Base-by-base conservation (phyloP, 1,284 basidiomycete species). In the Cystobasidiaceae sp. region DNA sequence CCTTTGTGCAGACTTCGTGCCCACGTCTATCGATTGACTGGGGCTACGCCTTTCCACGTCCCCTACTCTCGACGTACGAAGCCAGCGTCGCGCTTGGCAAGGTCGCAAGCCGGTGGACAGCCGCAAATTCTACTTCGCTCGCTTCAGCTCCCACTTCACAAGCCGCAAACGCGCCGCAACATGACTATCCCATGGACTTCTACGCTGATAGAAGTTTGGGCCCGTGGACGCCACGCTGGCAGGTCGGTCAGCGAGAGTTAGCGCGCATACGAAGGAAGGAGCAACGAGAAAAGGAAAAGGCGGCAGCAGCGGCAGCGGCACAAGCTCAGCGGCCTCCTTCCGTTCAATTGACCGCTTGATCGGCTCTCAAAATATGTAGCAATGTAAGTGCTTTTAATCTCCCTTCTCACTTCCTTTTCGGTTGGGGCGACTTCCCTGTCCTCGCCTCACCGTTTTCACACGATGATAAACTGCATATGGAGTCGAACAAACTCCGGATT, bases 11-110 rank as follows among this genome's bases (percentile, higher is more conserved):
- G 76, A 97, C 94, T 1, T 91, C 91, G 0, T 97, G 94, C 78
- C 94, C 94, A 1, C 84, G 94, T 15, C 78, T 98, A 54, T 93
- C 90, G 6, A 98, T 98, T 68, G 96, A 99, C 76, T 99, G 96
- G 96, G 93, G 93, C 2, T 93, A 93, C 74, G 94, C 94, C 0
- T 99, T 99, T 78, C 81, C 87, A 55, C 82, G 84, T 30, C 96
- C 96, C 0, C 79, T 98, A 48, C 79, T 99, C 28, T 94, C 86
- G 71, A 93, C 94, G 0, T 99, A 97, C 76, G 96, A 98, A 78
- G 88, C 91, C 0, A 86, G 87, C 8, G 89, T 97, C 2, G 91
- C 88, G 4, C 80, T 96, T 0, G 90, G 91, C 1, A 17, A 77
- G 78, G 19, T 85, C 85, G 30, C 89, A 88, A 88, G 68, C 71